Conservation (phyloP, 257 asterid genomes). For the Solanum tarapatanum region DNA sequence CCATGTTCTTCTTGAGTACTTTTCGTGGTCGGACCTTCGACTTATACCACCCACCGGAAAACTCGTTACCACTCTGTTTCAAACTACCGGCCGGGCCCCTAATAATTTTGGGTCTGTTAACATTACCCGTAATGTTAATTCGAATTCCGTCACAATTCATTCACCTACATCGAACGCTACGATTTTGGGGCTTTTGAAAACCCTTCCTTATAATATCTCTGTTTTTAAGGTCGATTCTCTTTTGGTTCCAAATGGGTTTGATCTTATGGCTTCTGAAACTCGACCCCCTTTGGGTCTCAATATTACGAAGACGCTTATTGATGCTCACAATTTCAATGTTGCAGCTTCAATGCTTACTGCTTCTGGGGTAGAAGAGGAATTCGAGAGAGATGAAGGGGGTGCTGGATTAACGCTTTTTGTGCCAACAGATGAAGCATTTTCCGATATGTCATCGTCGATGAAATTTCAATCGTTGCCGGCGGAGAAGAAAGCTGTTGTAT, state of each 20-base stretch:
- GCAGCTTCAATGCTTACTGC: conserved; percentile 83
- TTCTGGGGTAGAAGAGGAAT: conserved; percentile 71
- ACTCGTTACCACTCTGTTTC: conserved; percentile 61
- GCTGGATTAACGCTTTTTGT: conserved; percentile 81
- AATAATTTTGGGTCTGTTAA: conserved; percentile 51
- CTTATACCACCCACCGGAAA: conserved; percentile 43
- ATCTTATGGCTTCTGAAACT: conserved; percentile 75
- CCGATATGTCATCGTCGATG: conserved; percentile 50
- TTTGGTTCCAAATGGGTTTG: conserved; percentile 41
- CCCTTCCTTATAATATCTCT: conserved; percentile 53
- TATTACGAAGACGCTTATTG: conserved; percentile 61
- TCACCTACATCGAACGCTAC: conserved; percentile 68
- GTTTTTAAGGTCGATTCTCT: conserved; percentile 41
- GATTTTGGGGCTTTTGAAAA: conserved; percentile 27
- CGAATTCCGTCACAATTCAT: conserved; percentile 34
- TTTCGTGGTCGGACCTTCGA: conserved; percentile 53
- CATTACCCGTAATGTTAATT: conserved; percentile 33
- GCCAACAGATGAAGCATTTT: conserved; percentile 71
- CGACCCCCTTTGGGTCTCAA: conserved; percentile 73
- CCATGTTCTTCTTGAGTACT: conserved; percentile 68
- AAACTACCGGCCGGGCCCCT: conserved; percentile 65
- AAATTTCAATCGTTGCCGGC: conserved; percentile 68
- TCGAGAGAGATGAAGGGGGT: conserved; percentile 66
- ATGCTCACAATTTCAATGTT: conserved; percentile 75
- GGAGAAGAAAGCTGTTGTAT: conserved; percentile 53